A percentile compares a stretch with the other conserved stretches of the same genome.
phyloP scores from a whole-genome alignment of 257 asterid species.

The Solanum ossicruentum region DNA sequence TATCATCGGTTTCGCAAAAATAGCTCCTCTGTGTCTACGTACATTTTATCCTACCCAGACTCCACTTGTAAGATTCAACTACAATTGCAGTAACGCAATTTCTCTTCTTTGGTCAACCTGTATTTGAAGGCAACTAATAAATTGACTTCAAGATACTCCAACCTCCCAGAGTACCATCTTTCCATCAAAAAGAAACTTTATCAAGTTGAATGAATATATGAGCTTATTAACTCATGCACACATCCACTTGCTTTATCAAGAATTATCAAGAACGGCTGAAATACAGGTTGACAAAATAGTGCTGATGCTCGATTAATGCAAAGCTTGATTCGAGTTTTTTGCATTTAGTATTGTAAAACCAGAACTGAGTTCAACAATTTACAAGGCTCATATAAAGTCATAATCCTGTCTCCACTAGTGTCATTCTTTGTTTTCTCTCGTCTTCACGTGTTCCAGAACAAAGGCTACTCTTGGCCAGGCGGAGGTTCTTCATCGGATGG shows the following conservation, averaged over 20 bases:
- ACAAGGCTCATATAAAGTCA: slow-evolving; percentile 5
- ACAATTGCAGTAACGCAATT: background rate
- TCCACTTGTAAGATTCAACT: background rate
- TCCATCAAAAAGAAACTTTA: background rate
- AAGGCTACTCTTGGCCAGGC: slow-evolving; percentile 29
- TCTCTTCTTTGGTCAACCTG: background rate
- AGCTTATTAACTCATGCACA: background rate
- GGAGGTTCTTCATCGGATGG: slow-evolving; percentile 33
- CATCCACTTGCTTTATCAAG: background rate
- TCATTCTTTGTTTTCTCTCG: background rate
- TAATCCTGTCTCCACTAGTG: background rate
- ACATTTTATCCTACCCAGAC: no score
- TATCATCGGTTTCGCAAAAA: no score
- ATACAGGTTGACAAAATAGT: background rate
- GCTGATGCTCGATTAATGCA: background rate
- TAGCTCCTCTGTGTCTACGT: no score
- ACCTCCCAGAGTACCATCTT: background rate
- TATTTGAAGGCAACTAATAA: background rate
- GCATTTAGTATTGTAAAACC: background rate
- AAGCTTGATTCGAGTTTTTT: background rate
- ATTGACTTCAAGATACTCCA: background rate
- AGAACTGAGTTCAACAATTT: background rate
- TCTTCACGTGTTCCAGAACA: background rate
- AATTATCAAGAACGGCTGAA: background rate
- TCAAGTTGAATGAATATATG: background rate